phyloP scores from a whole-genome alignment of 2,329 filamentous ascomycete species.

The Nannizziopsis barbatae region DNA sequence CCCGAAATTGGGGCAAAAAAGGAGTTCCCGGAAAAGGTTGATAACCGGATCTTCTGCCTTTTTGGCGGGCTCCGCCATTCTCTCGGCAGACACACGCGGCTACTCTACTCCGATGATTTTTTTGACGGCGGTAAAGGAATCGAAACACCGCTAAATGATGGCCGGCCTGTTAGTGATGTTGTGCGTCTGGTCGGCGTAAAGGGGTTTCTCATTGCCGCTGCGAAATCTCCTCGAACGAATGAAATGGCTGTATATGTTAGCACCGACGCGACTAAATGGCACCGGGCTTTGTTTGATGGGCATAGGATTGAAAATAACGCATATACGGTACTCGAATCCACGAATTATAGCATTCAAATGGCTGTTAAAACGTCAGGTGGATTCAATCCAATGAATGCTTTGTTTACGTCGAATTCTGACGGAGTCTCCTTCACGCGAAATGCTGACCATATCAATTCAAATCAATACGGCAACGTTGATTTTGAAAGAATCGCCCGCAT shows the following conservation, averaged over 20 bases:
- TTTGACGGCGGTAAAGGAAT: constrained; percentile 50
- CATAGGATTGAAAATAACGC: constrained; percentile 75
- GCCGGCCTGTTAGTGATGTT: constrained; percentile 64
- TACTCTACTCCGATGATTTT: constrained; percentile 73
- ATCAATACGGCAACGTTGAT: constrained; percentile 64
- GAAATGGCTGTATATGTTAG: constrained; percentile 90
- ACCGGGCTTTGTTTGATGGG: constrained; percentile 76
- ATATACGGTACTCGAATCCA: constrained; percentile 90
- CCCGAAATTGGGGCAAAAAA: constrained; percentile 48
- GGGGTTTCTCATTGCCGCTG: constrained; percentile 74
- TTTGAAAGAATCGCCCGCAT: constrained; percentile 90
- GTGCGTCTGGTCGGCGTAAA: constrained; percentile 75
- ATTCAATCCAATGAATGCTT: constrained; percentile 58
- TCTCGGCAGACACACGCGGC: constrained; percentile 60
- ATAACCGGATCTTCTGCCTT: constrained; percentile 68
- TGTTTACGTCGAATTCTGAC: constrained; percentile 95
- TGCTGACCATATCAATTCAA: constrained; percentile 82
- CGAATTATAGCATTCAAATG: constrained; percentile 94
- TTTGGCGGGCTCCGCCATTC: constrained; percentile 53
- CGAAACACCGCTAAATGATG: constrained; percentile 66
- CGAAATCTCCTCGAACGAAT: constrained; percentile 64
- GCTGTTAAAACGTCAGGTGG: constrained; percentile 64
- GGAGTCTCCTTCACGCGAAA: constrained; percentile 93
- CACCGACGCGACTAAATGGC: constrained; percentile 73
- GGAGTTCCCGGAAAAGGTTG: constrained; percentile 53